Evolutionary conservation across 306 rosid genomes (phyloP), one percentile per base, ranked within the genome.

Genomic region (Urtica urens): DNA sequence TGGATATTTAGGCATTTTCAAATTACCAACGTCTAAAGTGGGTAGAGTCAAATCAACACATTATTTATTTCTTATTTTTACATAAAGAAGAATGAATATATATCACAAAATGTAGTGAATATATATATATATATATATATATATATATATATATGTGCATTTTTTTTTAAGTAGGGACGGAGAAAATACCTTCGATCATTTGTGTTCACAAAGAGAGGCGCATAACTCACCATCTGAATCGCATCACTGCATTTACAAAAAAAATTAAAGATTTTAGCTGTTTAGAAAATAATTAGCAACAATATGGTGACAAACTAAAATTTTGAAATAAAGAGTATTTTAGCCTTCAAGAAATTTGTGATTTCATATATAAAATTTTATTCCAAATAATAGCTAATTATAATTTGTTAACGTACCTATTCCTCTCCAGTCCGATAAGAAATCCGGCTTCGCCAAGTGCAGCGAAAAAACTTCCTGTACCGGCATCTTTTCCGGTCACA

Each of bases 161-260:
- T n/a, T n/a, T n/a, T n/a, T 2, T 51, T 19, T 10, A 26, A 14
- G 15, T 46, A 0, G 28, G 18, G 47, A 48, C 3, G 27, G 20
- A 39, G 15, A 14, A n/a, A 58, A 13, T 81, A 84, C 97, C 82
- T 70, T 60, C 80, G 68, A 69, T 90, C 75, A 57, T 85, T 82
- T 46, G 67, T 38, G 60, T 90, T 77, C 49, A 81, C 95, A 25
- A 90, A 81, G 59, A 90, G 99, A 9, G 99, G 95, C n/a, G 95
- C 99, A 62, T 90, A 90, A 82, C 99, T 77, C 44, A 73, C 75
- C 99, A 90, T 90, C 18, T 63, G 44, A 49, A 90, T 76, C 40
- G 53, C 63, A 56, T 90, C 94, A 58, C 99, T 90, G 83, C 78
- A 72, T 68, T 57, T 41, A 28, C 29, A 10, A 18, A 48, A 69